Evolutionary conservation across 306 rosid species (phyloP), one percentile per base, ranked within the genome.

Genomic region (Heteromeles arbutifolia): DNA sequence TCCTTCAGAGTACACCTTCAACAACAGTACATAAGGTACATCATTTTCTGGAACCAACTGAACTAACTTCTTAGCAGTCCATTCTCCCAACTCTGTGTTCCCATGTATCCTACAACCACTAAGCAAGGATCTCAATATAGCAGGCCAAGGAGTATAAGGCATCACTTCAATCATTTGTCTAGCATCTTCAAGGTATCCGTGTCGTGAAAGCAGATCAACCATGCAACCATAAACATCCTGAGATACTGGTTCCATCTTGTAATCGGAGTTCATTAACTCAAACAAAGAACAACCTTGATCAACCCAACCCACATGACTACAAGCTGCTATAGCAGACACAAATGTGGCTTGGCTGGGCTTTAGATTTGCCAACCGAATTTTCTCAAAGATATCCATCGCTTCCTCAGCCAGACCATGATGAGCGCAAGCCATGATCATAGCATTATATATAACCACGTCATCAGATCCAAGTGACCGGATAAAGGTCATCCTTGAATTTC

Each of bases 101-200:
- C 85, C 87, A 71, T 86, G 80, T 61, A 78, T 88, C 77, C 90
- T 80, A 72, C 92, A 86, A 67, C 90, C 90, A 10, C 82, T 86
- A 37, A 88, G 86, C 77, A 88, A 67, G 80, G 90, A 86, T 75
- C 88, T 86, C 83, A 82, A 54, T 56, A 88, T 77, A 58, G 87
- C 87, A n/a, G 86, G 92, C 88, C 92, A 88, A 39, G 88, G 80
- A 70, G 82, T 69, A 82, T 76, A 82, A 4, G 92, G 92, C 90
- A 88, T 84, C 4, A 24, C 79, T 44, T 86, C 83, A 15, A 88
- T 76, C 53, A 82, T 59, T 69, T 62, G 25, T 65, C 76, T 84
- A 11, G 92, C 88, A 52, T 78, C 85, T 25, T 78, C 79, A 65
- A 88, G 90, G 65, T 77, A 37, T 70, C 92, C 90, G 53, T 81